These are phyloP conservation scores for Selaginella moellendorffii DNA, from an alignment of 75 land plant genomes.

Conservation along the genomic window DNA sequence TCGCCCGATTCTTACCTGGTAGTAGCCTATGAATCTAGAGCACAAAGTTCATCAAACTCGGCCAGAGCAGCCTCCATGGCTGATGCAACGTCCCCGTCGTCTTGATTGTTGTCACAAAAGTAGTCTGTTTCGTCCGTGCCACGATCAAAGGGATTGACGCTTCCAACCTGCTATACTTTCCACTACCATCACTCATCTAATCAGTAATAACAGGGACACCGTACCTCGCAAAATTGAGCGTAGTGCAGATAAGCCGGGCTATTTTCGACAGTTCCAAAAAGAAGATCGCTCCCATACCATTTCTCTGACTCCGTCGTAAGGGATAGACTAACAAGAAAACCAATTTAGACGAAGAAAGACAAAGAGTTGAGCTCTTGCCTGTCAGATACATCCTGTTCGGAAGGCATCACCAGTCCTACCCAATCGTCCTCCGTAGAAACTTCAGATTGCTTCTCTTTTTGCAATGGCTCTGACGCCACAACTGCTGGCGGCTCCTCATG, in stretches of 20 bases:
- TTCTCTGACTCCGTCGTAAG: neutral
- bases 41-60: neutral
- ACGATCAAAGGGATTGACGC: neutral
- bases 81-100: neutral
- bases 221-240: neutral
- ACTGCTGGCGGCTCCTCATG: neutral
- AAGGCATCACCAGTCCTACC: neutral
- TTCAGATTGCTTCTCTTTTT: neutral
- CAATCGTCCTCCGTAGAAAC: neutral
- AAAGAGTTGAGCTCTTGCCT: no score
- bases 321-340: neutral
- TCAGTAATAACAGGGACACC: neutral
- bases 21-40: no score
- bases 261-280: neutral
- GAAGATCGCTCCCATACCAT: neutral
- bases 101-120: neutral
- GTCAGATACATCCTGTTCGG: neutral
- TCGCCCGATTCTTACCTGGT: no score
- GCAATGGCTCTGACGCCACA: neutral
- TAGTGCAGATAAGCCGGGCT: neutral
- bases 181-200: neutral
- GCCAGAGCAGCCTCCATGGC: neutral
- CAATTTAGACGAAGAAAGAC: neutral
- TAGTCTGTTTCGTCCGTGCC: neutral
- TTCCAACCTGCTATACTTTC: neutral